A percentile compares a stretch with the other conserved stretches of the same genome.
phyloP scores from a whole-genome alignment of 179 eudicot genomes.

The Patellifolia procumbens region DNA sequence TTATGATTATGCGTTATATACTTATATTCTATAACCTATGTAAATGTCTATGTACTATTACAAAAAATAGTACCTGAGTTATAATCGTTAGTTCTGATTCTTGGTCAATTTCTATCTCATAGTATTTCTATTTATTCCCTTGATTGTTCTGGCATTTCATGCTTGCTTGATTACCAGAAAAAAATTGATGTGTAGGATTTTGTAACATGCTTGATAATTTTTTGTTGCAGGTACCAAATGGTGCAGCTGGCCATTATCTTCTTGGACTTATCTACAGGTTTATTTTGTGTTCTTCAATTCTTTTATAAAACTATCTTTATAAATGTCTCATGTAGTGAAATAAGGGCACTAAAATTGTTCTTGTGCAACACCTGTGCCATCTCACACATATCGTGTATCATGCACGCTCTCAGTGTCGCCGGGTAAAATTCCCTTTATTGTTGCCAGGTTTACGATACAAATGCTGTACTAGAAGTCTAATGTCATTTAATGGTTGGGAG shows the following conservation, averaged over 20 bases:
- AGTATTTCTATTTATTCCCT: neutral
- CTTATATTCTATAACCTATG: no score
- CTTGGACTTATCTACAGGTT: slow-evolving; percentile 97
- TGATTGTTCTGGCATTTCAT: slow-evolving; percentile 9
- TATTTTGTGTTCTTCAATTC: neutral
- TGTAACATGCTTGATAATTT: slow-evolving; percentile 6
- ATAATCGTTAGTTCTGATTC: neutral
- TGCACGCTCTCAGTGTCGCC: neutral
- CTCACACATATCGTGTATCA: neutral
- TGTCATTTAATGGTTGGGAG: neutral
- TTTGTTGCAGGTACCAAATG: slow-evolving; percentile 81
- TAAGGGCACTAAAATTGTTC: neutral
- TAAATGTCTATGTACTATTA: neutral
- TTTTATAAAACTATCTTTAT: neutral
- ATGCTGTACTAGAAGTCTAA: neutral
- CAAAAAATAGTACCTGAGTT: neutral
- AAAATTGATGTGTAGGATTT: neutral
- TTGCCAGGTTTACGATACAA: neutral
- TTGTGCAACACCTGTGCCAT: neutral
- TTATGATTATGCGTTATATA: neutral
- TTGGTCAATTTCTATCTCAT: neutral
- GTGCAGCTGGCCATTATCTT: slow-evolving; percentile 99
- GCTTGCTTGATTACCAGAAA: neutral
- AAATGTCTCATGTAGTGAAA: neutral
- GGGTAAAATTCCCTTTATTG: neutral